These are phyloP conservation scores for Tylopilus subfusipes DNA, from an alignment of 768 basidiomycete genomes.

Conservation along the genomic window DNA sequence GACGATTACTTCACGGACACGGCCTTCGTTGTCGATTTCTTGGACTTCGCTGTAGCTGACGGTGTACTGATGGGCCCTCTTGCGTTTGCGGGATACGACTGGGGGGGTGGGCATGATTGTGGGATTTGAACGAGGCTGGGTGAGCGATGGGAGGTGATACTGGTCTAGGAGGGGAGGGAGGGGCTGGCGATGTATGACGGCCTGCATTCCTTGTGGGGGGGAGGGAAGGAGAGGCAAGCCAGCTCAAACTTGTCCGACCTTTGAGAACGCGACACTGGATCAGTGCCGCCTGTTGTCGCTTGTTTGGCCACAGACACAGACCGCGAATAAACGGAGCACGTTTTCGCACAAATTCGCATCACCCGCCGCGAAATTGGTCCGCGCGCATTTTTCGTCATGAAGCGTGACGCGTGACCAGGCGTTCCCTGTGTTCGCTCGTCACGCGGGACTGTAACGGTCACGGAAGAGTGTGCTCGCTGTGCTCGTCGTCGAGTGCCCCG, in stretches of 20 bases:
- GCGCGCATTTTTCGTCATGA: slow-evolving; percentile 13
- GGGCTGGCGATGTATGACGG: slow-evolving; percentile 62
- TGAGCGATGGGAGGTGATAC: slow-evolving; percentile 59
- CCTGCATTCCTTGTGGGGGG: slow-evolving; percentile 63
- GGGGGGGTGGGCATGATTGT: slow-evolving; percentile 72
- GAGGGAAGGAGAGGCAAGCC: slow-evolving; percentile 38
- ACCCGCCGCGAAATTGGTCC: neutral
- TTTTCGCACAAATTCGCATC: slow-evolving; percentile 2
- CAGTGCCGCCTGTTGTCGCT: slow-evolving; percentile 27
- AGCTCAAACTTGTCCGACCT: slow-evolving; percentile 28
- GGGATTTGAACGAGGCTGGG: slow-evolving; percentile 42
- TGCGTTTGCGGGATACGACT: slow-evolving; percentile 73
- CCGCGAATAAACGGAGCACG: neutral
- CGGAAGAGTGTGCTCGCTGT: slow-evolving; percentile 34
- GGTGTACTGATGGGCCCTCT: slow-evolving; percentile 75
- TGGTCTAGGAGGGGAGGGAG: slow-evolving; percentile 59
- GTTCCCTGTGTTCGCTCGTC: slow-evolving; percentile 25
- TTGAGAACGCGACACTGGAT: slow-evolving; percentile 35
- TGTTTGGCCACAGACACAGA: slow-evolving; percentile 26
- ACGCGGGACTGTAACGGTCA: slow-evolving; percentile 33
- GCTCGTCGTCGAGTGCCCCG: slow-evolving; percentile 36
- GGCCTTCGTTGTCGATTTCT: slow-evolving; percentile 76
- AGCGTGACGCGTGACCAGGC: slow-evolving; percentile 32
- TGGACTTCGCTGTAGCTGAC: slow-evolving; percentile 88
- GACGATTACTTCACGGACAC: slow-evolving; percentile 82